Evolutionary conservation across 2,329 filamentous ascomycete genomes (phyloP).

Genomic region (Colletotrichum chrysophilum): DNA sequence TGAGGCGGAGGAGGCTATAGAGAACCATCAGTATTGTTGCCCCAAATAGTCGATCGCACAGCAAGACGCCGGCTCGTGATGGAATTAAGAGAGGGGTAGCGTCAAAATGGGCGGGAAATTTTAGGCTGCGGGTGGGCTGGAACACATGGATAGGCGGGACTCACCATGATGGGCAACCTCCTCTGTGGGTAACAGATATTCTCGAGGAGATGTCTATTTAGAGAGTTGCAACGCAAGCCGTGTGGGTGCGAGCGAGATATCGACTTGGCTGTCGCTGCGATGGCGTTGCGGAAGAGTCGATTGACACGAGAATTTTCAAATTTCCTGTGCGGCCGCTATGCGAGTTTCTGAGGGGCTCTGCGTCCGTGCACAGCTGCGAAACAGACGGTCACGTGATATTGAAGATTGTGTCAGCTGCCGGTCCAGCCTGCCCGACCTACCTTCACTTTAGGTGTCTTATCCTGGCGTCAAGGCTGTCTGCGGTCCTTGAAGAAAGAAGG

Average conservation of each 20-base stretch:
- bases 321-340: constrained; percentile 52
- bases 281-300: constrained; percentile 34
- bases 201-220: constrained; percentile 33
- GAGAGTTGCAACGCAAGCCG: constrained; percentile 42
- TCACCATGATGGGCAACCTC: constrained; percentile 50
- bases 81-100: constrained; percentile 59
- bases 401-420: constrained; percentile 23
- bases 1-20: constrained; percentile 89
- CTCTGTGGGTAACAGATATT: constrained; percentile 44
- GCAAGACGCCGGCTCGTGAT: constrained; percentile 3
- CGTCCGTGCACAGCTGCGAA: constrained; percentile 17
- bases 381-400: constrained; percentile 36
- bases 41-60: constrained; percentile 16
- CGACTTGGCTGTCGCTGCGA: constrained; percentile 42
- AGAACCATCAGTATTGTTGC: constrained; percentile 19
- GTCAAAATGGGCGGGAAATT: not conserved
- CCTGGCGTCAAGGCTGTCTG: not conserved
- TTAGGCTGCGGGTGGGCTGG: not conserved
- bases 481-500: not conserved
- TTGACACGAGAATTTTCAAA: constrained; percentile 45
- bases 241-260: constrained; percentile 35
- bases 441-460: not conserved
- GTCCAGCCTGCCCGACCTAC: not conserved
- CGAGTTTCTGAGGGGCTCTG: constrained; percentile 45
- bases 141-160: not conserved